Evolutionary conservation across 192 early-diverging fungal genomes (phyloP), one percentile per base, ranked within the genome.

Genomic region (Linnemannia elongata): DNA sequence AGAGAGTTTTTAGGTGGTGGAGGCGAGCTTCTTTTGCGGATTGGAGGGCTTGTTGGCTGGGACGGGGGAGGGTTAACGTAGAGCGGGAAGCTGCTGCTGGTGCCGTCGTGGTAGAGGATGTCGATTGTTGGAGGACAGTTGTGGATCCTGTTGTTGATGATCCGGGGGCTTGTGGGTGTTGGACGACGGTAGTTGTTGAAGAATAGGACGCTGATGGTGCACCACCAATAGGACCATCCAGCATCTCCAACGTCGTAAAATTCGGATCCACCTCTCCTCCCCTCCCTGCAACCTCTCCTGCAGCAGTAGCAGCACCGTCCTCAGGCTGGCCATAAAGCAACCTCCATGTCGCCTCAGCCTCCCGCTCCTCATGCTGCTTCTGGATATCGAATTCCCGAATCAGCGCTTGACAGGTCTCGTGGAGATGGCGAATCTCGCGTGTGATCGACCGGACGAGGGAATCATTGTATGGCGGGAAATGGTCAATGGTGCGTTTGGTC

Each of bases 401-500:
- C 89, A 88, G 80, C 82, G 81, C 69, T 81, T 90, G 76, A 85
- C 90, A 74, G 39, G 79, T 91, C 44, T 90, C 88, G 85, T 92
- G 92, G 20, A 95, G 83, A 77, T 92, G 89, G 35, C 93, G 92
- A 82, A 96, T 93, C 88, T 98, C 97, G 70, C 94, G 91, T 55
- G 94, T 91, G 66, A 97, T 96, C 82, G 92, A 92, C 44, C 94
- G 92, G 36, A 98, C 95, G 9, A 94, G 89, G 71, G 95, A 93
- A 69, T 95, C 95, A 85, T 96, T 96, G 90, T 98, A 98, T 10
- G 94, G 92, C 12, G 93, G 90, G 30, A 95, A 92, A 73, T 92
- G 88, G 79, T 96, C 94, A 17, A 91, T 66, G 36, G 94, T 92
- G 41, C 96, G 92, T 79, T 96, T 97, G 69, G 94, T 92, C 80